phyloP scores from a whole-genome alignment of 768 basidiomycete species.

The Lactifluus rugatus region DNA sequence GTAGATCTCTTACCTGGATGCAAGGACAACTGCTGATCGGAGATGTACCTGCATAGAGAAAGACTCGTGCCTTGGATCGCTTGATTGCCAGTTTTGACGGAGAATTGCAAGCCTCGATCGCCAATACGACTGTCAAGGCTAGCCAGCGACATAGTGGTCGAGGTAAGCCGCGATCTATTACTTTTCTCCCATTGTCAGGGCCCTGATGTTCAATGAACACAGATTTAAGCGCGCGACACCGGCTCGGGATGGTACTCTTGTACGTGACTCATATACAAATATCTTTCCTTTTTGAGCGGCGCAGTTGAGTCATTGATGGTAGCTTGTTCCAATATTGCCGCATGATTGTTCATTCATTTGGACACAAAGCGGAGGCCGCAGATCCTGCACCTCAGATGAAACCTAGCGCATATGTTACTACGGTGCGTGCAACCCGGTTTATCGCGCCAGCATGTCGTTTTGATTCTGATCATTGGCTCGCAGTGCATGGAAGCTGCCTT shows the following conservation, averaged over 20 bases:
- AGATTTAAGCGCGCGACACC: constrained; percentile 12
- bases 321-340: constrained; percentile 18
- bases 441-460: not conserved
- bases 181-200: too few relatives aligned
- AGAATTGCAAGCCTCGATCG: constrained; percentile 8
- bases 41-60: not conserved
- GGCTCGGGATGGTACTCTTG: constrained; percentile 14
- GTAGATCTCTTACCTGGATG: not conserved
- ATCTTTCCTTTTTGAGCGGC: not conserved
- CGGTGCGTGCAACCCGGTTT: not conserved
- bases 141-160: constrained; percentile 1
- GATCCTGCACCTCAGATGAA: not conserved
- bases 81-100: constrained; percentile 2
- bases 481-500: constrained; percentile 17
- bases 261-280: not conserved
- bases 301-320: not conserved
- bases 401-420: constrained; percentile 7
- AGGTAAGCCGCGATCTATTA: not conserved
- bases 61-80: constrained; percentile 10
- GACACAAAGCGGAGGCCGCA: constrained; percentile 8
- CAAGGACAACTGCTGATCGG: not conserved
- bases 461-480: not conserved
- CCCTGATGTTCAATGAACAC: not conserved
- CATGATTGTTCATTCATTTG: constrained; percentile 16
- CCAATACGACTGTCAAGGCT: constrained; percentile 8